Percentiles rank a stretch among this genome's conserved stretches.
Evolutionary conservation across 805 yeast species (phyloP).

Genomic region (Metschnikowia aberdeeniae): DNA sequence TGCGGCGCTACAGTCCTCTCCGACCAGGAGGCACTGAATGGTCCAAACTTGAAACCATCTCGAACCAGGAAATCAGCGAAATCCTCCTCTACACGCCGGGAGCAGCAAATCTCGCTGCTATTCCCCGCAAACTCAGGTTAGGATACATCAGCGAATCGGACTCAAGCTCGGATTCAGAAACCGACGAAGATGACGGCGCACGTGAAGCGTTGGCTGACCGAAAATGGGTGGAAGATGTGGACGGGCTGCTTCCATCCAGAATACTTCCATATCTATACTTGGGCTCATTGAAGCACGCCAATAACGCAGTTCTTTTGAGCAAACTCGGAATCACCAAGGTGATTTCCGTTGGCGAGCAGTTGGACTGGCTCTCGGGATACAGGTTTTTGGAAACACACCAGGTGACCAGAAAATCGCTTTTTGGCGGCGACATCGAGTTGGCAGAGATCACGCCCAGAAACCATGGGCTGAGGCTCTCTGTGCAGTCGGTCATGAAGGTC

Average conservation of each 20-base stretch:
- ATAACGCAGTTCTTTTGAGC: slow-evolving; percentile 56
- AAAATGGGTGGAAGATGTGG: slow-evolving; percentile 40
- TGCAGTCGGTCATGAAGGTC: slow-evolving; percentile 55
- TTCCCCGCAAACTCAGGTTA: slow-evolving; percentile 16
- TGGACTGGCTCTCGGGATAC: slow-evolving; percentile 54
- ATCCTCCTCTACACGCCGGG: slow-evolving; percentile 20
- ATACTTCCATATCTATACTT: slow-evolving; percentile 79
- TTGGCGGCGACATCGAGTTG: slow-evolving; percentile 31
- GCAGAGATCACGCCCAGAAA: slow-evolving; percentile 23
- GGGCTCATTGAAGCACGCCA: slow-evolving; percentile 83
- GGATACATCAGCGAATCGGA: slow-evolving; percentile 28
- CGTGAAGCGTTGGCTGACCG: slow-evolving; percentile 4
- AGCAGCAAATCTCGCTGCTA: slow-evolving; percentile 1
- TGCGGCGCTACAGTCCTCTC: slow-evolving; percentile 58
- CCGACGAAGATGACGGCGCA: slow-evolving; percentile 6
- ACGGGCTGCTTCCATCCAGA: slow-evolving; percentile 78
- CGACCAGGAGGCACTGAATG: slow-evolving; percentile 20
- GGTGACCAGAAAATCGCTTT: slow-evolving; percentile 20
- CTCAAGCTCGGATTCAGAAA: slow-evolving; percentile 18
- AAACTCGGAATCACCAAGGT: slow-evolving; percentile 68
- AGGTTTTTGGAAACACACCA: slow-evolving; percentile 26
- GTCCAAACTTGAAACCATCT: slow-evolving; percentile 28
- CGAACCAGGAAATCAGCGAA: slow-evolving; percentile 32
- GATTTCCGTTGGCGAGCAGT: slow-evolving; percentile 80
- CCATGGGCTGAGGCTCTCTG: slow-evolving; percentile 14